phyloP scores from a whole-genome alignment of 1,284 basidiomycete genomes.

The Tetrapyrgos nigripes region DNA sequence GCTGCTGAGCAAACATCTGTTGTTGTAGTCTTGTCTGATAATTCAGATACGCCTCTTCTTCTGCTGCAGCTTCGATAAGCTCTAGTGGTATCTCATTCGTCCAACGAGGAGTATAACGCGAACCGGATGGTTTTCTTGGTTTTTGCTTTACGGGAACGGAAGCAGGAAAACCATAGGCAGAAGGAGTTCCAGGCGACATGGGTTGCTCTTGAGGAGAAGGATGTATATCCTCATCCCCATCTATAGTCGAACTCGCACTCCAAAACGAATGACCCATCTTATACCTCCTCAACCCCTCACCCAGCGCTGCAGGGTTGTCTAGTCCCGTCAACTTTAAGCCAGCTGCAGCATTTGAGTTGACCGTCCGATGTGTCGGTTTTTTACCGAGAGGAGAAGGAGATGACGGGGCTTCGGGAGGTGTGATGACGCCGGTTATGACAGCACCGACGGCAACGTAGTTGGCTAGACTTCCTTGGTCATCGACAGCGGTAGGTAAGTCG shows the following conservation, averaged over 20 bases:
- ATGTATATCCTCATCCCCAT: conserved; percentile 34
- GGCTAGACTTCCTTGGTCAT: conserved; percentile 93
- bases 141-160: too few relatives aligned
- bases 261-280: conserved; percentile 50
- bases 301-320: neutral
- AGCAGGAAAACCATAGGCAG: conserved; percentile 26
- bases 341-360: neutral
- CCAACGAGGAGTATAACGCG: conserved; percentile 52
- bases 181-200: conserved; percentile 2
- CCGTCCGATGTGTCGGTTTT: neutral
- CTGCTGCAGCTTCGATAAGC: conserved; percentile 79
- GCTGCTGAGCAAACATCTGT: conserved; percentile 31
- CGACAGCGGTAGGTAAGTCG: conserved; percentile 90
- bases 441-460: conserved; percentile 82
- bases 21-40: conserved; percentile 47
- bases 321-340: neutral
- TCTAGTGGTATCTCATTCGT: conserved; percentile 78
- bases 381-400: neutral
- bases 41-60: conserved; percentile 80
- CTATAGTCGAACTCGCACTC: conserved; percentile 50
- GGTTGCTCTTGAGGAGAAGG: conserved; percentile 16
- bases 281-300: neutral
- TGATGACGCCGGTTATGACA: neutral
- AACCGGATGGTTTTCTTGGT: conserved; percentile 8
- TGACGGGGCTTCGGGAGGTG: neutral